These are phyloP conservation scores for Xylariaceae sp. DNA, from an alignment of 2,329 filamentous ascomycete species.

Conservation along the genomic window DNA sequence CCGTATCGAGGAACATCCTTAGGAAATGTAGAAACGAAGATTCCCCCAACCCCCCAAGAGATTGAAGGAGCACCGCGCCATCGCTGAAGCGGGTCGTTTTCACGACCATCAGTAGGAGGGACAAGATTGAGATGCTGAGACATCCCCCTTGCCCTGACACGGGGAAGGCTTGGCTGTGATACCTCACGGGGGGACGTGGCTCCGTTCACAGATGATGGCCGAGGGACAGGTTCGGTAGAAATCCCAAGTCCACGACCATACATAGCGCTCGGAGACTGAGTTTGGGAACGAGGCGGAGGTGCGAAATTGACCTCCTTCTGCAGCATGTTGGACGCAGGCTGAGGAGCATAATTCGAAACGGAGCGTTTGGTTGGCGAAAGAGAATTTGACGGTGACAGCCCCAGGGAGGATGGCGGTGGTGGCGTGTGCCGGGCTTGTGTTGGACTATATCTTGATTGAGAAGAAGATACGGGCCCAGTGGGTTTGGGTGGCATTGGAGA, in stretches of 20 bases:
- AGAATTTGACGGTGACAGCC: constrained; percentile 34
- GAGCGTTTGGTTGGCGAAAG: constrained; percentile 54
- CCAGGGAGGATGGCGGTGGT: constrained; percentile 47
- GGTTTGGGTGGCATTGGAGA: constrained; percentile 19
- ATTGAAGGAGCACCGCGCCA: constrained; percentile 91
- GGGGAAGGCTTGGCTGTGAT: constrained; percentile 12
- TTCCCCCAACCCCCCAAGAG: constrained; percentile 82
- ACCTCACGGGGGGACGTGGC: constrained; percentile 33
- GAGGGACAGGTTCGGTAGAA: constrained; percentile 41
- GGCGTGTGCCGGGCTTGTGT: constrained; percentile 42
- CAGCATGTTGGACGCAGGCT: constrained; percentile 28
- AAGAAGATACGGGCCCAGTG: constrained; percentile 16
- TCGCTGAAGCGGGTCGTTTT: constrained; percentile 74
- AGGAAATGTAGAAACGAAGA: constrained; percentile 79
- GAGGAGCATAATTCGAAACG: constrained; percentile 47
- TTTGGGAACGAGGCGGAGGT: constrained; percentile 56
- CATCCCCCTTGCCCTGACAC: constrained; percentile 43
- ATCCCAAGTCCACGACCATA: constrained; percentile 34
- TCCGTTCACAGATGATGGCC: constrained; percentile 50
- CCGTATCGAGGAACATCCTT: constrained; percentile 84
- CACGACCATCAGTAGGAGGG: constrained; percentile 60
- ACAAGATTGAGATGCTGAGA: constrained; percentile 56
- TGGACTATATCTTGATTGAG: constrained; percentile 37
- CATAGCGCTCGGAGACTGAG: constrained; percentile 54
- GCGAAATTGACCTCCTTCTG: constrained; percentile 37